phyloP scores from a whole-genome alignment of 257 asterid genomes.

The Nyctanthes arbortristis region DNA sequence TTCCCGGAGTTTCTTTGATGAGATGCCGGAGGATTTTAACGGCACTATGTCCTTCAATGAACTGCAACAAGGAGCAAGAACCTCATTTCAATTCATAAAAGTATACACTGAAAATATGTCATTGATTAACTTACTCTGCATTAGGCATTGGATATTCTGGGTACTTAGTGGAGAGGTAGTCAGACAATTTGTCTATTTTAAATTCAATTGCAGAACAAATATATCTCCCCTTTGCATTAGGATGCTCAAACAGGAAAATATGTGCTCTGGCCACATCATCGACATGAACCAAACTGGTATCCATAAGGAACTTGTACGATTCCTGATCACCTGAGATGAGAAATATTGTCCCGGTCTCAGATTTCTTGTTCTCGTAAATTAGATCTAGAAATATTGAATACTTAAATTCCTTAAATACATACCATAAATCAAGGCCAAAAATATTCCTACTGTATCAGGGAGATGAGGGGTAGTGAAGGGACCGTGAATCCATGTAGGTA shows the following conservation, averaged over 20 bases:
- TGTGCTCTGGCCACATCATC: no score
- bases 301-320: slow-evolving; percentile 11
- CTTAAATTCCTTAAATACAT: neutral
- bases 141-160: slow-evolving; percentile 50
- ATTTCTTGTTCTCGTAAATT: no score
- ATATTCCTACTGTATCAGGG: slow-evolving; percentile 41
- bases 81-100: no score
- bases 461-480: slow-evolving; percentile 37
- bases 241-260: slow-evolving; percentile 49
- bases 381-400: neutral
- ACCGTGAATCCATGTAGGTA: slow-evolving; percentile 58
- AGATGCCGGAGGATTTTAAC: slow-evolving; percentile 35
- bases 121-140: slow-evolving; percentile 55
- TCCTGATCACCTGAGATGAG: slow-evolving; percentile 29
- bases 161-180: slow-evolving; percentile 39
- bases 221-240: slow-evolving; percentile 55
- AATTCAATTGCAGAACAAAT: no score
- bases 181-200: slow-evolving; percentile 28
- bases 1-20: slow-evolving; percentile 48
- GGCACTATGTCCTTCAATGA: slow-evolving; percentile 35
- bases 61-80: no score
- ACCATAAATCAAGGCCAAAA: slow-evolving; percentile 53
- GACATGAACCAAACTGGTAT: slow-evolving; percentile 40
- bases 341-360: neutral
- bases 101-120: slow-evolving; percentile 12